Base-by-base conservation (phyloP, 1,139 yeast species). In the Diutina scorzettiae region DNA sequence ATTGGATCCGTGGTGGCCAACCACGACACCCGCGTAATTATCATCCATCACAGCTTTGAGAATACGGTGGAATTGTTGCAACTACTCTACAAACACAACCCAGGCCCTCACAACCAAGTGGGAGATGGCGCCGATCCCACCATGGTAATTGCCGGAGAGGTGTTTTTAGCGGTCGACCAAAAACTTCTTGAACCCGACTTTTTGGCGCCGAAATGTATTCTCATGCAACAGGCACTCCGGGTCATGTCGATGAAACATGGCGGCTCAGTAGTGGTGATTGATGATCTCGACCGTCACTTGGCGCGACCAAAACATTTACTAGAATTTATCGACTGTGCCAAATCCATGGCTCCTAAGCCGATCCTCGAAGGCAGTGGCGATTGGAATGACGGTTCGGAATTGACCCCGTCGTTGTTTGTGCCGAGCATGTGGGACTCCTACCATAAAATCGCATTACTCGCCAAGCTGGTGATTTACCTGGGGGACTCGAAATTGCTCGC, bases 401-500 rank as follows among this genome's bases (percentile, higher is more conserved):
- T 34, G 11, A 23, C 28, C 6, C 12, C 17, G 11, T 21, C 39
- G 1, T n/a, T 34, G 2, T 34, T 23, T 7, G 25, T 34, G 5
- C 39, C 39, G 2, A 23, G 17, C 4, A 19, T 18, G 4, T 34
- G 39, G 39, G 39, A 34, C 11, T 23, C 39, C 7, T n/a, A 8
- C 7, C 21, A 34, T 14, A 23, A 23, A 19, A 19, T 34, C 20
- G 4, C 23, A 7, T 23, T 34, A 16, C 24, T 23, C 11, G 39
- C 39, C 27, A 34, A 34, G 12, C 39, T 34, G 39, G 39, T 16
- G 20, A 21, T 34, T 14, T 34, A 14, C 25, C 39, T 34, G 39
- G 33, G 19, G 11, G 33, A 30, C 5, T 9, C 30, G 5, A 12
- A 5, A 12, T 11, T 27, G 5, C n/a, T 27, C 8, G 4, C 30